A percentile compares a stretch with the other conserved stretches of the same genome.
Conservation (phyloP, 2,329 filamentous ascomycete genomes). For the Sodiomyces alkalinus region DNA sequence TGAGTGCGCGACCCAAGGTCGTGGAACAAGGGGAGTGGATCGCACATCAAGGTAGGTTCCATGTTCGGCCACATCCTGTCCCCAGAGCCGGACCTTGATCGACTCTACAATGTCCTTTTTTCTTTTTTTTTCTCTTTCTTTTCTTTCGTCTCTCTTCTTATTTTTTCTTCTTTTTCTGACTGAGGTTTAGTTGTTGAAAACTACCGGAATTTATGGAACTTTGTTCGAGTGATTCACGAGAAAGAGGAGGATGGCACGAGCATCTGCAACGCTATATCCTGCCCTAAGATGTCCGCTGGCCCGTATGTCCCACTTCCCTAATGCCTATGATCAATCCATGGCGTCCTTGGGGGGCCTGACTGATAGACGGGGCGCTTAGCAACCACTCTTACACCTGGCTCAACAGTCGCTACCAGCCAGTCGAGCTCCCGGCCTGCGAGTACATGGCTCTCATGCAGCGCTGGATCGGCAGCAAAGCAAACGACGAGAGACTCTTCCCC, state of each 20-base stretch:
- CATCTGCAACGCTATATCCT: conserved; percentile 63
- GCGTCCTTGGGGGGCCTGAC: too few relatives aligned
- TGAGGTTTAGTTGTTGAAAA: conserved; percentile 57
- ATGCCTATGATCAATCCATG: conserved; percentile 1
- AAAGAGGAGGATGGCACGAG: conserved; percentile 53
- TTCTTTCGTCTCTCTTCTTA: too few relatives aligned
- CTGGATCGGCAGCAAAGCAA: conserved; percentile 74
- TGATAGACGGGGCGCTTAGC: too few relatives aligned
- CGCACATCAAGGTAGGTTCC: too few relatives aligned
- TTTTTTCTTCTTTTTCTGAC: too few relatives aligned
- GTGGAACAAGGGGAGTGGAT: conserved; percentile 80
- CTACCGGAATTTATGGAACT: conserved; percentile 64
- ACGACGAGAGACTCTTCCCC: conserved; percentile 64
- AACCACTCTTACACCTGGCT: conserved; percentile 79
- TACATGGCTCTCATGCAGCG: conserved; percentile 77
- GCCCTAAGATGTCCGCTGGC: conserved; percentile 75
- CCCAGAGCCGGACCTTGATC: too few relatives aligned
- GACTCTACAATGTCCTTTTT: neutral
- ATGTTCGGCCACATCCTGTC: conserved; percentile 37
- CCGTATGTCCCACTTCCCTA: conserved; percentile 37
- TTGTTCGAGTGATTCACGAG: conserved; percentile 66
- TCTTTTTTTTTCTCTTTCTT: too few relatives aligned
- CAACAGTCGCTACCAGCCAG: conserved; percentile 58
- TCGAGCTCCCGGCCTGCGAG: conserved; percentile 65
- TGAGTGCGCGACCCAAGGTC: conserved; percentile 70